Conservation (phyloP, 352 stramenopile genomes). For the Globisporangium solare region DNA sequence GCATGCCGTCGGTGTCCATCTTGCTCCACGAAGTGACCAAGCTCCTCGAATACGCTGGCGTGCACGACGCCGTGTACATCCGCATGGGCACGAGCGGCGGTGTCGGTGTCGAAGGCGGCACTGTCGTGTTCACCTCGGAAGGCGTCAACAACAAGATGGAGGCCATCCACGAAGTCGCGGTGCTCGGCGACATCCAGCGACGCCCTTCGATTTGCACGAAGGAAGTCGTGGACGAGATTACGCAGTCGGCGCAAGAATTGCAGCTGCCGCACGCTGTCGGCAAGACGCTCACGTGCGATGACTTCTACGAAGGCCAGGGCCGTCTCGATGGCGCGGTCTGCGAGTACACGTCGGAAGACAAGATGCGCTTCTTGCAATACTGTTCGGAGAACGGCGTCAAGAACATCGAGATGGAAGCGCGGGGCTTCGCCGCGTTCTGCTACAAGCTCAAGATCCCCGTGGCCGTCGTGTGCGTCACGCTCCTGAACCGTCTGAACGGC, state of each 20-base stretch:
- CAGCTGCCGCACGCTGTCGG: conserved; percentile 52
- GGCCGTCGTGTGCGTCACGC: conserved; percentile 64
- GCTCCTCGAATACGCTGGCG: conserved; percentile 71
- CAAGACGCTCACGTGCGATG: conserved; percentile 83
- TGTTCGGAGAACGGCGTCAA: conserved; percentile 49
- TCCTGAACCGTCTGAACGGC: conserved; percentile 76
- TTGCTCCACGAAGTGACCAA: conserved; percentile 82
- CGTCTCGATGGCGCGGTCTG: conserved; percentile 80
- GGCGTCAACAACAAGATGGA: conserved; percentile 80
- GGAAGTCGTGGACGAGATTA: conserved; percentile 54
- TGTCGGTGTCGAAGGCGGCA: conserved; percentile 68
- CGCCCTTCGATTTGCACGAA: conserved; percentile 53
- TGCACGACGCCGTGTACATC: conserved; percentile 53
- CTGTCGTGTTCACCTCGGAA: conserved; percentile 79
- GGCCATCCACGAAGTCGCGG: conserved; percentile 55
- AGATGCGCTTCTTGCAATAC: conserved; percentile 63
- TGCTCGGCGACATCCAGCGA: conserved; percentile 46
- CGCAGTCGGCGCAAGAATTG: conserved; percentile 38
- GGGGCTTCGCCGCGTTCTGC: conserved; percentile 67
- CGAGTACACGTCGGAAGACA: conserved; percentile 75
- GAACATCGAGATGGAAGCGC: conserved; percentile 87
- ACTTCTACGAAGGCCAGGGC: conserved; percentile 84
- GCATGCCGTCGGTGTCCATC: conserved; percentile 78
- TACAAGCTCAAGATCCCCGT: conserved; percentile 77
- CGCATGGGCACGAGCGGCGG: conserved; percentile 81